Conservation (phyloP, 2,329 filamentous ascomycete genomes). For the Fusarium penzigii region DNA sequence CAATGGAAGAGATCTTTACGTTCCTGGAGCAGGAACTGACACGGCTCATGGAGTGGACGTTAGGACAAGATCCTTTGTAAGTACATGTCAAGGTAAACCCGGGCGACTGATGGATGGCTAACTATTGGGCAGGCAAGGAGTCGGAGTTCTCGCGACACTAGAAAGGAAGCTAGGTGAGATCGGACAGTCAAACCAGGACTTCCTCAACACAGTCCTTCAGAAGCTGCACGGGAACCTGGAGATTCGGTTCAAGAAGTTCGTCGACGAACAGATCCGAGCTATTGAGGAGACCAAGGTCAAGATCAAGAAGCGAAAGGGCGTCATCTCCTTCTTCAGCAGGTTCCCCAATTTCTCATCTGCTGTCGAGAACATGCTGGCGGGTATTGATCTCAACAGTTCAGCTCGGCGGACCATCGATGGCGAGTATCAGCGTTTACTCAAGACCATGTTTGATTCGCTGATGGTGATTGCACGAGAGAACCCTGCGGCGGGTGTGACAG, state of each 20-base stretch:
- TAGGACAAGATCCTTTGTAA: slow-evolving; percentile 79
- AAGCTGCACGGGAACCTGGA: slow-evolving; percentile 76
- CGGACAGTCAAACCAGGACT: slow-evolving; percentile 91
- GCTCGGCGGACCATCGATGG: slow-evolving; percentile 79
- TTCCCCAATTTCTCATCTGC: slow-evolving; percentile 85
- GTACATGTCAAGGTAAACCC: slow-evolving; percentile 34
- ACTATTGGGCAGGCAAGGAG: slow-evolving; percentile 70
- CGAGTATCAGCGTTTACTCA: slow-evolving; percentile 86
- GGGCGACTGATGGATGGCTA: slow-evolving; percentile 6
- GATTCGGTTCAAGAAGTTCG: slow-evolving; percentile 79
- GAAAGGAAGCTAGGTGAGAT: slow-evolving; percentile 79
- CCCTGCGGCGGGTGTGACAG: slow-evolving; percentile 48
- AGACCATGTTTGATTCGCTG: slow-evolving; percentile 95
- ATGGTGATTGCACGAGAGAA: slow-evolving; percentile 86
- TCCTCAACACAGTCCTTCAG: slow-evolving; percentile 75
- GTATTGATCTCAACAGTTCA: slow-evolving; percentile 55
- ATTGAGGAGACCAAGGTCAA: slow-evolving; percentile 99
- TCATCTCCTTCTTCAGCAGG: slow-evolving; percentile 91
- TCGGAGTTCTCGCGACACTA: slow-evolving; percentile 79
- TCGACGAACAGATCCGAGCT: slow-evolving; percentile 91
- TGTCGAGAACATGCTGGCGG: slow-evolving; percentile 79
- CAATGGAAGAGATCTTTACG: slow-evolving; percentile 86
- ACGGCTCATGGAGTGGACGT: slow-evolving; percentile 79
- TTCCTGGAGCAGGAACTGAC: slow-evolving; percentile 81
- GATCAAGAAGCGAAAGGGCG: slow-evolving; percentile 96